Evolutionary conservation across 1,284 basidiomycete genomes (phyloP).

Genomic region (Apiotrichum montevideense): DNA sequence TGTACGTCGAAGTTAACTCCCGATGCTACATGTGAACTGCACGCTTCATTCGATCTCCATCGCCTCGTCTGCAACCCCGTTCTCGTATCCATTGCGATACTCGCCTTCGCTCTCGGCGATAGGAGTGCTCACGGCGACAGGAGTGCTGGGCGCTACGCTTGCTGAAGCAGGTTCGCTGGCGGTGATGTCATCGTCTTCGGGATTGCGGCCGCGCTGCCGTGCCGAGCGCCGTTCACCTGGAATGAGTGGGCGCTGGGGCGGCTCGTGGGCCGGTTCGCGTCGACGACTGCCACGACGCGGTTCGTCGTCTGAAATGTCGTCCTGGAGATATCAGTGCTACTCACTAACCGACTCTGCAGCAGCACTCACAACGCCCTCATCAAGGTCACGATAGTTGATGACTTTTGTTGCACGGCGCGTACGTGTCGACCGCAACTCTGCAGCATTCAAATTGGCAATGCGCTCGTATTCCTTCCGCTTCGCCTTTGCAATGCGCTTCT

Average conservation of each 20-base stretch:
- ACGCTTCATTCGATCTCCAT: not conserved
- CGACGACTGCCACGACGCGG: constrained; percentile 8
- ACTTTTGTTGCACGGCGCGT: constrained; percentile 32
- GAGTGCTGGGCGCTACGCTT: not conserved
- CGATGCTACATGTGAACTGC: too few relatives aligned
- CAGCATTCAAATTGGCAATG: constrained; percentile 16
- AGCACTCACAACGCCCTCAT: constrained; percentile 19
- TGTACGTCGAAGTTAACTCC: too few relatives aligned
- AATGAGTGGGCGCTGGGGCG: constrained; percentile 21
- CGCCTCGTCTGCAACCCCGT: not conserved
- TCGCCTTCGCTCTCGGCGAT: too few relatives aligned
- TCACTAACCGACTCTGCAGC: too few relatives aligned
- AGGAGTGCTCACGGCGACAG: too few relatives aligned
- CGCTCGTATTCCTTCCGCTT: constrained; percentile 3
- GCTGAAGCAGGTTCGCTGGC: not conserved
- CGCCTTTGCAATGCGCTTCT: constrained; percentile 6
- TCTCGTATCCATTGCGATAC: not conserved
- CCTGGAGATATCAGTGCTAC: too few relatives aligned
- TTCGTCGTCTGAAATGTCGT: constrained; percentile 6
- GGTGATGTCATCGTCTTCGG: constrained; percentile 5
- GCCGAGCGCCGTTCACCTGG: constrained; percentile 38
- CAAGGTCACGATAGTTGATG: constrained; percentile 35
- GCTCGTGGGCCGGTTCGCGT: constrained; percentile 1
- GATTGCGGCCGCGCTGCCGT: constrained; percentile 10
- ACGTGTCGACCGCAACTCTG: constrained; percentile 35